phyloP scores from a whole-genome alignment of 1,284 basidiomycete species.

The Tilletia walkeri region DNA sequence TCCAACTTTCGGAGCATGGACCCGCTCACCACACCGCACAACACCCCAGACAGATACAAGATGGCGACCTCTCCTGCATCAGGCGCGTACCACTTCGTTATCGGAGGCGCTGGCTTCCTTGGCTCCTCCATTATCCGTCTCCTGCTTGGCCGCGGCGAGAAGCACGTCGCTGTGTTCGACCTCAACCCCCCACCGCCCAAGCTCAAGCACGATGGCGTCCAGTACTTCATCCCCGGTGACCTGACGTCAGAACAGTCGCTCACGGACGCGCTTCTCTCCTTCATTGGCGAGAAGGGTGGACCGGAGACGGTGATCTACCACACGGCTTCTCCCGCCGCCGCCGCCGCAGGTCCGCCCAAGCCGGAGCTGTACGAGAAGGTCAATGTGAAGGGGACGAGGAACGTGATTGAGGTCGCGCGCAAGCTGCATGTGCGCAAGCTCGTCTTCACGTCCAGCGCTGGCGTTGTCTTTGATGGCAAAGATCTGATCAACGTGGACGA shows the following conservation, averaged over 20 bases:
- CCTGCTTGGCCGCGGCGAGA: constrained; percentile 49
- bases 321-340: constrained; percentile 81
- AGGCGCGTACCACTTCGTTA: constrained; percentile 40
- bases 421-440: constrained; percentile 73
- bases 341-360: constrained; percentile 60
- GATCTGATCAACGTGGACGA: constrained; percentile 87
- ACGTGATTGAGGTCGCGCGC: constrained; percentile 75
- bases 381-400: constrained; percentile 87
- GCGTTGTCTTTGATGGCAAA: constrained; percentile 82
- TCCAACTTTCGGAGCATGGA: neutral
- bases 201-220: constrained; percentile 37
- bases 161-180: constrained; percentile 48
- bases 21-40: neutral
- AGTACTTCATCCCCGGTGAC: constrained; percentile 32
- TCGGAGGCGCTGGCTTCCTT: constrained; percentile 53
- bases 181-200: constrained; percentile 36
- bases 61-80: constrained; percentile 13
- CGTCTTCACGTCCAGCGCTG: constrained; percentile 91
- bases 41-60: neutral
- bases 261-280: constrained; percentile 13
- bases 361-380: constrained; percentile 80
- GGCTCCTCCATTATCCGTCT: constrained; percentile 50
- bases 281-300: constrained; percentile 20
- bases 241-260: constrained; percentile 43
- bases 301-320: constrained; percentile 67